These are phyloP conservation scores for Wallacemonas sp. DNA, from an alignment of 208 protist genomes.

Conservation along the genomic window DNA sequence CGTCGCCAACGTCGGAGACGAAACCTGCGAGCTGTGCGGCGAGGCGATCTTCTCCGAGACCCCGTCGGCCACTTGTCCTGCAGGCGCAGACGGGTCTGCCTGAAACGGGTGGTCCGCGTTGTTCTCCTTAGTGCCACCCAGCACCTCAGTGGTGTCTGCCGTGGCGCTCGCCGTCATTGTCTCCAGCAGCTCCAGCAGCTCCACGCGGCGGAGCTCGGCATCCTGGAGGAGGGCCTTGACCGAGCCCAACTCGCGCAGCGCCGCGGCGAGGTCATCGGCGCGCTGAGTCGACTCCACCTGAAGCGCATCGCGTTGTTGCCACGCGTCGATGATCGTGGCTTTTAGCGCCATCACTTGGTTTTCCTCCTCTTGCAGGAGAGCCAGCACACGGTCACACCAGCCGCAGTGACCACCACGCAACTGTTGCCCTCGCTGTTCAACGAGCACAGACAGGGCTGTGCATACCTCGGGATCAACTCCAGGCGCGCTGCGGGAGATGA, in stretches of 20 bases:
- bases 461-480: conserved; percentile 17
- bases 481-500: conserved; percentile 23
- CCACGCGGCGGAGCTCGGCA: conserved; percentile 13
- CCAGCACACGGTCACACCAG: conserved; percentile 25
- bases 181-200: conserved; percentile 17
- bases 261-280: neutral
- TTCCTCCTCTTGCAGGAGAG: conserved; percentile 18
- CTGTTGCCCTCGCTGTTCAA: conserved; percentile 26
- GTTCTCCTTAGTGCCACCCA: too few species aligned
- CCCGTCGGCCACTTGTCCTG: too few species aligned
- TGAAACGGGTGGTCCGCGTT: too few species aligned
- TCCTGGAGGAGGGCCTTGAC: conserved; percentile 3
- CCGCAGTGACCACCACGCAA: conserved; percentile 21
- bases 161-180: neutral
- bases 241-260: neutral
- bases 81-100: too few species aligned
- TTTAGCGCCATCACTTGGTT: neutral
- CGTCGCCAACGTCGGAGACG: neutral
- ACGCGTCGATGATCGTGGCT: neutral
- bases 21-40: neutral
- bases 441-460: conserved; percentile 24
- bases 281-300: neutral
- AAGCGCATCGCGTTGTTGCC: neutral
- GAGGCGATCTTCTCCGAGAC: too few species aligned
- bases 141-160: neutral